These are phyloP conservation scores for Alternaria sp. DNA, from an alignment of 2,329 filamentous ascomycete genomes.

Conservation along the genomic window DNA sequence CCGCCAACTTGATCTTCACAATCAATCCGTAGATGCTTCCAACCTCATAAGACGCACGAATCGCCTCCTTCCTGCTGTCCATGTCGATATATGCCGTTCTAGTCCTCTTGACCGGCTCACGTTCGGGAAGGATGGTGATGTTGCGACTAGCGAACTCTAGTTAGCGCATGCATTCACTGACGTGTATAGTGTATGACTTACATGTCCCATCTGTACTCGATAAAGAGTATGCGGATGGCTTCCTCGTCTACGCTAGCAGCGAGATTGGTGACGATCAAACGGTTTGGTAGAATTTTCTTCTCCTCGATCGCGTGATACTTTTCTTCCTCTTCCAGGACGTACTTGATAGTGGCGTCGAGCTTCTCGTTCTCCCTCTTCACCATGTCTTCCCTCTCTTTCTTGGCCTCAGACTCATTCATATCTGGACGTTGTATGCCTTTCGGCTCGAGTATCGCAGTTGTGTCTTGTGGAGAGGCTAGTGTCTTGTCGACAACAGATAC, in stretches of 20 bases:
- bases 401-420: constrained; percentile 8
- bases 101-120: constrained; percentile 29
- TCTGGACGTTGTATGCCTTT: constrained; percentile 4
- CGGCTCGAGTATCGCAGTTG: neutral
- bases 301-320: constrained; percentile 13
- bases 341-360: constrained; percentile 12
- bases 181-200: constrained; percentile 8
- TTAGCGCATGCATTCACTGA: neutral
- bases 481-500: neutral
- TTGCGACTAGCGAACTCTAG: constrained; percentile 11
- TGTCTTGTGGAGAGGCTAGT: neutral
- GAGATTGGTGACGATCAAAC: constrained; percentile 35
- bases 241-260: constrained; percentile 29
- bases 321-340: constrained; percentile 17
- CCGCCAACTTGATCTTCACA: constrained; percentile 18
- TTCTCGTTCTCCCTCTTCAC: constrained; percentile 15
- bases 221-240: constrained; percentile 24
- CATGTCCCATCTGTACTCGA: constrained; percentile 20
- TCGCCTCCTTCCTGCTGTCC: constrained; percentile 18
- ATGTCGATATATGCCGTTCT: constrained; percentile 32
- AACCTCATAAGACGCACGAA: constrained; percentile 16
- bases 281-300: constrained; percentile 9
- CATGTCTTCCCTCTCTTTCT: constrained; percentile 12
- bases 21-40: constrained; percentile 28
- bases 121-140: constrained; percentile 22